phyloP scores from a whole-genome alignment of 2,329 filamentous ascomycete genomes.

The Trichophyton mentagrophytes region DNA sequence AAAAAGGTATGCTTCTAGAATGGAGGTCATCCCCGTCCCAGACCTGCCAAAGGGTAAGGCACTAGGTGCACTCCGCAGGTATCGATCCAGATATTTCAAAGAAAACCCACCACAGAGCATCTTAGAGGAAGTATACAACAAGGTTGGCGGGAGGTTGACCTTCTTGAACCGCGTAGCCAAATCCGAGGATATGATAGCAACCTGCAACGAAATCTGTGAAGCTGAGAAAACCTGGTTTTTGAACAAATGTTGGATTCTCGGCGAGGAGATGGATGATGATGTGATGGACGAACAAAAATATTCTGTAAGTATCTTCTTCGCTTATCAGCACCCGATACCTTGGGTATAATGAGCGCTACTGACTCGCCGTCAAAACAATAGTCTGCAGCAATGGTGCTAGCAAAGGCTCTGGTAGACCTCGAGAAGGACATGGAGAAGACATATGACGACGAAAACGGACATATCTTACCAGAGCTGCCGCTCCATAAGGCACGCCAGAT shows the following conservation, averaged over 20 bases:
- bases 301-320: conserved; percentile 48
- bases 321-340: neutral
- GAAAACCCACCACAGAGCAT: conserved; percentile 42
- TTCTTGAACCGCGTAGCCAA: conserved; percentile 88
- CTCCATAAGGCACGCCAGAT: conserved; percentile 77
- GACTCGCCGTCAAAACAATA: conserved; percentile 21
- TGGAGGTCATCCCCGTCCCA: conserved; percentile 79
- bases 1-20: conserved; percentile 81
- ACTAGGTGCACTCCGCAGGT: conserved; percentile 61
- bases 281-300: conserved; percentile 98
- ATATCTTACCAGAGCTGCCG: conserved; percentile 66
- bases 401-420: conserved; percentile 75
- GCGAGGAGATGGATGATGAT: conserved; percentile 77
- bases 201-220: conserved; percentile 59
- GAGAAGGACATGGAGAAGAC: conserved; percentile 50
- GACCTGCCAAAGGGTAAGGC: conserved; percentile 73
- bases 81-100: conserved; percentile 64
- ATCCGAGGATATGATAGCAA: conserved; percentile 62
- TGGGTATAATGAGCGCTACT: neutral
- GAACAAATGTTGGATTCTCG: conserved; percentile 67
- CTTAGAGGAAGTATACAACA: conserved; percentile 69
- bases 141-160: conserved; percentile 74
- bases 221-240: conserved; percentile 67
- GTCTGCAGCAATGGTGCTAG: conserved; percentile 87
- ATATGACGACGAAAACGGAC: conserved; percentile 55